phyloP scores from a whole-genome alignment of 495 filamentous ascomycete genomes.

The Apodospora peruviana region DNA sequence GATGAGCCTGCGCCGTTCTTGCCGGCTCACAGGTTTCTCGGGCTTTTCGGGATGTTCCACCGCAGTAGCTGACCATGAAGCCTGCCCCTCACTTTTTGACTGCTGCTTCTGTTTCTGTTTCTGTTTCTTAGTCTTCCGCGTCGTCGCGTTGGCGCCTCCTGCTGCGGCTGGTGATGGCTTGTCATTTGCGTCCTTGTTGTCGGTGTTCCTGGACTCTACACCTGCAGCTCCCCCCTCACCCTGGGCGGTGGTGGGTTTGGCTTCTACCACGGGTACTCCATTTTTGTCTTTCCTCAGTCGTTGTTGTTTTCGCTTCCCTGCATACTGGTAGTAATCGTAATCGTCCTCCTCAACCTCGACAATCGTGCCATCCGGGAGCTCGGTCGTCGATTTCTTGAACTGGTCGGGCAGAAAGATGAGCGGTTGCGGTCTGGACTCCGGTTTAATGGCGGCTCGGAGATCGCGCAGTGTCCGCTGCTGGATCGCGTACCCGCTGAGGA shows the following conservation, averaged over 20 bases:
- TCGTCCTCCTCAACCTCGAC: constrained; percentile 21
- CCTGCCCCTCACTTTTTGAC: constrained; percentile 4
- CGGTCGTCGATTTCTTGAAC: constrained; percentile 26
- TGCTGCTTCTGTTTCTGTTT: not conserved
- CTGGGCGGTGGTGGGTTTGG: constrained; percentile 18
- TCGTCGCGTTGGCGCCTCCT: not conserved
- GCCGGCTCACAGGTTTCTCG: constrained; percentile 34
- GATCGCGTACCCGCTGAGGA: constrained; percentile 47
- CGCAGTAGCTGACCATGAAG: constrained; percentile 5
- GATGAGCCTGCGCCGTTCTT: constrained; percentile 43
- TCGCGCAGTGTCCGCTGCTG: constrained; percentile 50
- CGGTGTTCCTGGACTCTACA: no score
- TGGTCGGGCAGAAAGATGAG: constrained; percentile 39
- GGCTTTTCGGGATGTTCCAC: constrained; percentile 10
- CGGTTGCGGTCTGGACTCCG: constrained; percentile 30
- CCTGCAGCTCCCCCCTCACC: no score
- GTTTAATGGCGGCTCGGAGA: constrained; percentile 42
- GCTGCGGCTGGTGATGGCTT: no score
- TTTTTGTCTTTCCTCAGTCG: not conserved
- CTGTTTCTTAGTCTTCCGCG: not conserved
- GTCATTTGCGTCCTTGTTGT: no score
- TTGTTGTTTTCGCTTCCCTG: not conserved
- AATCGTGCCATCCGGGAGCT: constrained; percentile 32
- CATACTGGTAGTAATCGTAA: not conserved
- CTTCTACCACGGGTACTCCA: constrained; percentile 19